Percentiles rank a stretch among this genome's conserved stretches.
Conservation (phyloP, 306 rosid genomes). For the Vachellia collinsii region DNA sequence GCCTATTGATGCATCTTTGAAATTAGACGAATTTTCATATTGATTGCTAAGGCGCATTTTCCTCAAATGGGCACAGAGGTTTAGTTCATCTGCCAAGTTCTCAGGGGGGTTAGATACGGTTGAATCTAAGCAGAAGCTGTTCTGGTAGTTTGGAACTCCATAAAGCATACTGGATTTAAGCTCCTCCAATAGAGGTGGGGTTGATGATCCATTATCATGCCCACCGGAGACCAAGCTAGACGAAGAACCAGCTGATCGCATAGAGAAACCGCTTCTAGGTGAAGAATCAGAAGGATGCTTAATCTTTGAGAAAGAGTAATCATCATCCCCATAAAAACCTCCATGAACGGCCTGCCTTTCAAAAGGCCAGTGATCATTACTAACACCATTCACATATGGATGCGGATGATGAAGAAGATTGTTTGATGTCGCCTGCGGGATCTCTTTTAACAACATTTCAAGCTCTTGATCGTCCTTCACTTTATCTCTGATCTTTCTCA, state of each 20-base stretch:
- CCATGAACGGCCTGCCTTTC: background rate
- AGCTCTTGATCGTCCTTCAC: constrained; percentile 9
- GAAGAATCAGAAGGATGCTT: constrained; percentile 1
- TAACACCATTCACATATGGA: background rate
- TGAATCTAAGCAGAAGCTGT: constrained; percentile 33
- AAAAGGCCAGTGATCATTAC: background rate
- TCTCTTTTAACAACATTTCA: constrained; percentile 17
- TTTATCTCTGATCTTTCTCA: background rate
- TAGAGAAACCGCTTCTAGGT: constrained; percentile 1
- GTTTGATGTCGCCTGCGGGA: constrained; percentile 9
- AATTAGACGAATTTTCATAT: constrained; percentile 27
- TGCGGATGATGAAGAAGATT: background rate
- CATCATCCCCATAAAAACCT: constrained; percentile 1
- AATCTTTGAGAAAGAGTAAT: background rate
- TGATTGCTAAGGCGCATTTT: background rate
- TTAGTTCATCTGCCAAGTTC: background rate
- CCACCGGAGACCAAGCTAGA: constrained; percentile 14
- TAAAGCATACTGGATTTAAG: constrained; percentile 30
- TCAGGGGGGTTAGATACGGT: constrained; percentile 24
- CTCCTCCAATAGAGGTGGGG: constrained; percentile 47
- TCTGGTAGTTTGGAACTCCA: constrained; percentile 31
- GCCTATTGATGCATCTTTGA: constrained; percentile 22
- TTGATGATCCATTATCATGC: constrained; percentile 45
- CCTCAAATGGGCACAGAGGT: constrained; percentile 1
- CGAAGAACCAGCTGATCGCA: constrained; percentile 16